Evolutionary conservation across 371 early-diverging fungal species (phyloP).

Genomic region (Gilbertella persicaria): DNA sequence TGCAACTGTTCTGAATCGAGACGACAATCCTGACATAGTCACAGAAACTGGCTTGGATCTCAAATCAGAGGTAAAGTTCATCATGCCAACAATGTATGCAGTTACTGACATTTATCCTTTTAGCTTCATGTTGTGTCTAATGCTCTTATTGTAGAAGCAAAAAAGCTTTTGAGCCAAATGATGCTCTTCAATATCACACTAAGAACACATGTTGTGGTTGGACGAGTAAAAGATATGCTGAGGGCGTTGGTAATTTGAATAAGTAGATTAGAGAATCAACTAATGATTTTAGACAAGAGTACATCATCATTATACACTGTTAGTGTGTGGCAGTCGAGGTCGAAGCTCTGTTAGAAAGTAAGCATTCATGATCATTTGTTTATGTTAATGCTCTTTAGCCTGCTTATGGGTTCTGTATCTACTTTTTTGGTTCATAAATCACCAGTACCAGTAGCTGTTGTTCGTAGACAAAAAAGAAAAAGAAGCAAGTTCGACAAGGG

Average conservation of each 20-base stretch:
- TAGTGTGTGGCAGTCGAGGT: slow-evolving; percentile 22
- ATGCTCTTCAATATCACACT: slow-evolving; percentile 50
- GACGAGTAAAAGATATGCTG: slow-evolving; percentile 43
- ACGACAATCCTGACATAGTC: slow-evolving; percentile 46
- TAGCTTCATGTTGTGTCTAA: slow-evolving; percentile 35
- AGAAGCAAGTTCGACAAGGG: slow-evolving; percentile 30
- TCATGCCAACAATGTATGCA: neutral
- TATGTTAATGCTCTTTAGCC: neutral
- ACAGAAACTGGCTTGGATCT: slow-evolving; percentile 26
- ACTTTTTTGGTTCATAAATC: slow-evolving; percentile 31
- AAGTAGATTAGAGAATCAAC: neutral
- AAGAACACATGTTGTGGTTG: slow-evolving; percentile 51
- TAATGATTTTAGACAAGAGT: slow-evolving; percentile 12
- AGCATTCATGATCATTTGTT: neutral
- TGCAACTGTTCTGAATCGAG: slow-evolving; percentile 49
- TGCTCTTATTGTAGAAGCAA: slow-evolving; percentile 25
- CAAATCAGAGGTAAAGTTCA: slow-evolving; percentile 21
- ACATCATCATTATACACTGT: slow-evolving; percentile 10
- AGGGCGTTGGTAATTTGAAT: slow-evolving; percentile 33
- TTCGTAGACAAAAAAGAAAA: slow-evolving; percentile 50
- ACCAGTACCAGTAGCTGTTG: slow-evolving; percentile 57
- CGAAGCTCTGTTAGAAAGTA: slow-evolving; percentile 21
- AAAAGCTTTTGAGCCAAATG: slow-evolving; percentile 38
- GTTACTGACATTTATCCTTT: neutral
- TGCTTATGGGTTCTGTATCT: slow-evolving; percentile 24